Conservation (phyloP, 257 asterid species). For the Nyctanthes arbortristis region DNA sequence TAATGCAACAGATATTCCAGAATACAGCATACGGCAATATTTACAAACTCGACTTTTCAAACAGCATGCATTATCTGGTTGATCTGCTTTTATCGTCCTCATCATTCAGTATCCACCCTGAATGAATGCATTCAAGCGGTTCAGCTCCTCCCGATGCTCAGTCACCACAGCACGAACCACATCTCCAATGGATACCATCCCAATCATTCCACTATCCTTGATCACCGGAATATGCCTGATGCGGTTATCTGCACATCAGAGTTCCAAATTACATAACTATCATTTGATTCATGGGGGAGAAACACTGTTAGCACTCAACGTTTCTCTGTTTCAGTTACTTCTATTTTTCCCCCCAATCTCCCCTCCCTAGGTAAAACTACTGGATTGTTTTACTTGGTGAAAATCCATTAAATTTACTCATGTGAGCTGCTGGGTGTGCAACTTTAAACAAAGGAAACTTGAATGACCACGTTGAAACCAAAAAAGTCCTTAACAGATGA, state of each 20-base stretch:
- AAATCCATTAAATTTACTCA: too few relatives aligned
- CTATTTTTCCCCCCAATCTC: not conserved
- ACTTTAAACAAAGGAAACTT: not conserved
- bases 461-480: too few relatives aligned
- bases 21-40: conserved; percentile 20
- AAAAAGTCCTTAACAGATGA: too few relatives aligned
- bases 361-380: too few relatives aligned
- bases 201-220: conserved; percentile 69
- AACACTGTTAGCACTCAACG: too few relatives aligned
- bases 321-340: too few relatives aligned
- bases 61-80: not conserved
- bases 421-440: not conserved
- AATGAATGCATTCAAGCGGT: conserved; percentile 82
- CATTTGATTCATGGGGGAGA: not conserved
- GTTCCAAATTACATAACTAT: not conserved
- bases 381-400: too few relatives aligned
- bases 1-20: not conserved
- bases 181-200: conserved; percentile 96
- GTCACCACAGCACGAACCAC: conserved; percentile 95
- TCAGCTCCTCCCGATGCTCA: conserved; percentile 83
- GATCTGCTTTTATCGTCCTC: conserved; percentile 31
- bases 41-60: conserved; percentile 25
- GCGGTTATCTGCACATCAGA: conserved; percentile 64
- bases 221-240: conserved; percentile 98
- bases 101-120: conserved; percentile 87